Base-by-base conservation (phyloP, 192 early-diverging fungal species). In the Mortierella antarctica region DNA sequence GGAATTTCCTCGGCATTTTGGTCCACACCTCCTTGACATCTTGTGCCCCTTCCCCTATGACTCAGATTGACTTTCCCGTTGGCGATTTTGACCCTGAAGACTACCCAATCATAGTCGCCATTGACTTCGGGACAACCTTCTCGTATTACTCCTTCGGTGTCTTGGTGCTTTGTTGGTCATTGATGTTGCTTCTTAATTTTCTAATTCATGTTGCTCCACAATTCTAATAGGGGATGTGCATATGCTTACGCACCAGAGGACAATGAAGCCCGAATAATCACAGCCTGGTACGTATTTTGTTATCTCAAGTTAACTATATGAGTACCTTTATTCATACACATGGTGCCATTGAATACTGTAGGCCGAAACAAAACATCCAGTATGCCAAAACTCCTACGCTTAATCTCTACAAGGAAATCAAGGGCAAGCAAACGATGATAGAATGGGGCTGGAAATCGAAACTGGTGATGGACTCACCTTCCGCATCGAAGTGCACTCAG, bases 311-410 rank as follows among this genome's bases (percentile, higher is more conserved):
- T 11, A 58, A 13, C 3, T 47, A 39, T 41, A 23, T 65, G 12
- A 65, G 14, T 9, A 46, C 61, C 7, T 49, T 47, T 31, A 40
- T 9, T n/a, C 21, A 21, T 21, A 62, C 45, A 41, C 18, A 57
- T 20, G 41, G 18, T 14, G 8, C n/a, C 31, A 40, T 47, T 55
- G 46, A 39, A 48, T 41, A 18, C 21, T 64, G 6, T 51, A 79
- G 76, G 76, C 68, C 68, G 41, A 79, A 70, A 46, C 74, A 78
- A 78, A 59, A 69, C 50, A 70, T 61, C n/a, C 57, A 61, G 54
- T 82, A 82, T 72, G 78, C 83, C 44, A 84, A 84, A 41, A 76
- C 78, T 9, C 78, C 83, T 15, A 84, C 78, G 18, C 60, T 84
- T 17, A 68, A 71, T 44, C 83, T 84, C 39, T 84, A 84, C 68